Evolutionary conservation across 768 basidiomycete species (phyloP), one percentile per base, ranked within the genome.

Genomic region (Russula earlei): DNA sequence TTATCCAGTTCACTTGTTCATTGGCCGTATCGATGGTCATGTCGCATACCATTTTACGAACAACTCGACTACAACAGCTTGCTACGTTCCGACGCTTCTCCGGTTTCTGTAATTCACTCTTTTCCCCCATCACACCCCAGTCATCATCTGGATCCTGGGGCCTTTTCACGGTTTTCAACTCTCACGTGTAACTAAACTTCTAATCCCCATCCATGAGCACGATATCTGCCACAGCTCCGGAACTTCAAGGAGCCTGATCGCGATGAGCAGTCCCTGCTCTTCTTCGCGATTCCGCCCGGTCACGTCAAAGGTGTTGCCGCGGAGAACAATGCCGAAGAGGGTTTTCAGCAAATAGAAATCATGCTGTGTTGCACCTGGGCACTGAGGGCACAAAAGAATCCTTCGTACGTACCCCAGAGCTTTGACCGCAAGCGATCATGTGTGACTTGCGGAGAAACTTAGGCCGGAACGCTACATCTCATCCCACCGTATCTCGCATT

Each of bases 161-260:
- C 24, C 22, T 24, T 33, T 43, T 38, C 45, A 31, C 12, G 20
- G 22, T 17, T 45, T 11, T 36, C n/a, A n/a, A 41, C 41, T 46
- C 36, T 31, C 44, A 12, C 20, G 19, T 36, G 22, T 34, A n/a
- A 38, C 24, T 38, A 36, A 54, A 43, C 12, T 19, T 34, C 33
- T 14, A 34, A 48, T 22, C 41, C 45, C 14, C 33, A 22, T 57
- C 59, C 24, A 91, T 90, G 89, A 75, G 87, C 37, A 86, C 82
- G 49, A 91, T 91, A 66, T 88, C 86, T 46, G 87, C n/a, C 88
- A 22, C 88, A 92, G 61, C 80, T 96, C 43, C 83, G 92, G 53
- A 81, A 88, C 66, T 92, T 93, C 78, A 90, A 88, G 75, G 92
- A 95, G 70, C 91, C 91, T 44, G 85, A 87, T 7, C 91, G 84